These are phyloP conservation scores for Pseudogymnoascus sp. DNA, from an alignment of 2,329 filamentous ascomycete genomes.

Conservation along the genomic window DNA sequence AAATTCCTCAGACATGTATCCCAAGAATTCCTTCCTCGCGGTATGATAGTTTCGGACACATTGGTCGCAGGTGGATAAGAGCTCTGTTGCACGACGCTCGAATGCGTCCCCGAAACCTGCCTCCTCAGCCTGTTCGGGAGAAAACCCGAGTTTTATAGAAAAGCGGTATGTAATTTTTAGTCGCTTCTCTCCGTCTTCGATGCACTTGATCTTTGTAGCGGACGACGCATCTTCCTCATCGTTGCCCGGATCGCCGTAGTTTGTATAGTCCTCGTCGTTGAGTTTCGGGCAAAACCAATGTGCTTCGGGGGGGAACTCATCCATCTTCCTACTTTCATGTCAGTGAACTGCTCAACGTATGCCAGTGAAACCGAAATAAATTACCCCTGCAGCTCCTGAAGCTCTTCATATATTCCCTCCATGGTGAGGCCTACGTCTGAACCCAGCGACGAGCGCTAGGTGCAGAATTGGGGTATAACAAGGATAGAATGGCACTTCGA, in stretches of 20 bases:
- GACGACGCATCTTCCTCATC: constrained; percentile 43
- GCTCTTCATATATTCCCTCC: constrained; percentile 10
- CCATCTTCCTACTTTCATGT: constrained; percentile 5
- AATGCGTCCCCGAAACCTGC: constrained; percentile 54
- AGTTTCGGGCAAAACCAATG: constrained; percentile 66
- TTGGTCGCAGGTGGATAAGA: constrained; percentile 58
- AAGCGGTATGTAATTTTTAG: constrained; percentile 60
- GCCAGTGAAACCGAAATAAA: neutral
- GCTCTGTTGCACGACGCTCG: constrained; percentile 48
- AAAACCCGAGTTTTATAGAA: constrained; percentile 63
- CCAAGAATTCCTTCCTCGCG: constrained; percentile 56
- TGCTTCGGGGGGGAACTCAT: constrained; percentile 32
- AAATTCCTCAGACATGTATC: constrained; percentile 50
- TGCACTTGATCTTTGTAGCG: constrained; percentile 46
- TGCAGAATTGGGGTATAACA: constrained; percentile 3
- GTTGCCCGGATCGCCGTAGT: constrained; percentile 53
- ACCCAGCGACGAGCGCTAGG: constrained; percentile 3
- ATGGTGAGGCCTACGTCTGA: constrained; percentile 8
- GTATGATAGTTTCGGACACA: constrained; percentile 72
- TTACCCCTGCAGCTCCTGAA: constrained; percentile 8
- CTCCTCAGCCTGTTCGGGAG: constrained; percentile 47
- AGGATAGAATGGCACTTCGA: neutral
- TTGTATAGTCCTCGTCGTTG: constrained; percentile 54
- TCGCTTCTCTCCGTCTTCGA: constrained; percentile 50
- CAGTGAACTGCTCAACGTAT: neutral